phyloP scores from a whole-genome alignment of 2,329 filamentous ascomycete genomes.

The Fusarium sp. region DNA sequence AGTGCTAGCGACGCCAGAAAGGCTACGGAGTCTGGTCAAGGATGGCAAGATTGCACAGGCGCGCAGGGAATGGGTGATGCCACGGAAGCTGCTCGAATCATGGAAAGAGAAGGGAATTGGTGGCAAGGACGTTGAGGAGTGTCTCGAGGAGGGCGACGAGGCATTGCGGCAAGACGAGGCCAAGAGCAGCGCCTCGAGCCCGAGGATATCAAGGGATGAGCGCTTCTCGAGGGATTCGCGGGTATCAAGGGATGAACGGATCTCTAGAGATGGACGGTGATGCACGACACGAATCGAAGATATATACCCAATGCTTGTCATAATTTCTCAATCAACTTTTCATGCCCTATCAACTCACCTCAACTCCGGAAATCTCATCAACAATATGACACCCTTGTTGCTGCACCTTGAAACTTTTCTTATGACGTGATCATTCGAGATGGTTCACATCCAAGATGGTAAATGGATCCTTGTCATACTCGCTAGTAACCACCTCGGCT shows the following conservation, averaged over 20 bases:
- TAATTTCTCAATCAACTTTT: slow-evolving; percentile 5
- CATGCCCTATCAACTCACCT: not conserved
- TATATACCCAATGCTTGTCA: slow-evolving; percentile 41
- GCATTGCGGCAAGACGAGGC: slow-evolving; percentile 54
- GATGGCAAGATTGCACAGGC: slow-evolving; percentile 76
- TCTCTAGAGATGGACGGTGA: slow-evolving; percentile 33
- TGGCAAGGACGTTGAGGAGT: slow-evolving; percentile 67
- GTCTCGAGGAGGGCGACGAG: slow-evolving; percentile 70
- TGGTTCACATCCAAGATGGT: slow-evolving; percentile 75
- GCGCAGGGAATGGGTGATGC: slow-evolving; percentile 69
- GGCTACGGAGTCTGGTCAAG: slow-evolving; percentile 70
- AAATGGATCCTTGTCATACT: slow-evolving; percentile 89
- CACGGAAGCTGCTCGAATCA: slow-evolving; percentile 64
- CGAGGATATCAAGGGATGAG: slow-evolving; percentile 41
- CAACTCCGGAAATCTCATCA: slow-evolving; percentile 16
- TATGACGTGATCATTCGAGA: slow-evolving; percentile 47
- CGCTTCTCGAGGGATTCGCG: slow-evolving; percentile 38
- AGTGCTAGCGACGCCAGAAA: slow-evolving; percentile 73
- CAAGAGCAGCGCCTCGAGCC: slow-evolving; percentile 38
- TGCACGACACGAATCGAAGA: slow-evolving; percentile 23
- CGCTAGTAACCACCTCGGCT: slow-evolving; percentile 81
- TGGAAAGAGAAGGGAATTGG: slow-evolving; percentile 72
- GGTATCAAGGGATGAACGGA: slow-evolving; percentile 34
- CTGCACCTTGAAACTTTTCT: not conserved
- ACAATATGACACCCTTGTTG: not conserved